Conservation (phyloP, 371 early-diverging fungal genomes). For the Mortierella sp. region DNA sequence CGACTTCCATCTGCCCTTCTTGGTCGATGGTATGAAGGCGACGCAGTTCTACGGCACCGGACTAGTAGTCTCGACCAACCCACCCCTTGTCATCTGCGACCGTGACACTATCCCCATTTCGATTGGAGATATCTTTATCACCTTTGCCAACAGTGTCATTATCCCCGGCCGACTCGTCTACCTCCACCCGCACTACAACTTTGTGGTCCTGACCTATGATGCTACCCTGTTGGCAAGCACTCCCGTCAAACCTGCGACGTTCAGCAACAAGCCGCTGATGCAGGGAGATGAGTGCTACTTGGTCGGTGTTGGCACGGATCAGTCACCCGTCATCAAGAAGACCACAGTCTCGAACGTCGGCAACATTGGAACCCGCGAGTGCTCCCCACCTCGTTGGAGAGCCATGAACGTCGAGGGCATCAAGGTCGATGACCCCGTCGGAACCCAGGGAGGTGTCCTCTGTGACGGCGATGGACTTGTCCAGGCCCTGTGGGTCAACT, state of each 20-base stretch:
- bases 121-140: slow-evolving; percentile 81
- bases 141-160: slow-evolving; percentile 83
- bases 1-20: slow-evolving; percentile 78
- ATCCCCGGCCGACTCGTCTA: slow-evolving; percentile 80
- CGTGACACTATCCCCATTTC: slow-evolving; percentile 85
- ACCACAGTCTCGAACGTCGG: slow-evolving; percentile 68
- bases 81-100: slow-evolving; percentile 83
- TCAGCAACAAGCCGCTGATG: slow-evolving; percentile 65
- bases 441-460: slow-evolving; percentile 74
- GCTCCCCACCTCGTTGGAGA: slow-evolving; percentile 73
- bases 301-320: slow-evolving; percentile 76
- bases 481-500: slow-evolving; percentile 84
- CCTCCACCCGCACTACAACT: slow-evolving; percentile 88
- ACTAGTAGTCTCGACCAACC: slow-evolving; percentile 78
- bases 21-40: slow-evolving; percentile 79
- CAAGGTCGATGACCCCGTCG: slow-evolving; percentile 79
- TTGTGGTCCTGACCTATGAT: slow-evolving; percentile 84
- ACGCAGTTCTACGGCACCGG: slow-evolving; percentile 83
- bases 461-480: slow-evolving; percentile 76
- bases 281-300: slow-evolving; percentile 74
- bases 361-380: slow-evolving; percentile 73
- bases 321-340: slow-evolving; percentile 65
- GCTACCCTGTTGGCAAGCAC: slow-evolving; percentile 71
- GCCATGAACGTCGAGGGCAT: slow-evolving; percentile 84
- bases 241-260: slow-evolving; percentile 67